Conservation (phyloP, 257 asterid genomes). For the Scutellaria minor region DNA sequence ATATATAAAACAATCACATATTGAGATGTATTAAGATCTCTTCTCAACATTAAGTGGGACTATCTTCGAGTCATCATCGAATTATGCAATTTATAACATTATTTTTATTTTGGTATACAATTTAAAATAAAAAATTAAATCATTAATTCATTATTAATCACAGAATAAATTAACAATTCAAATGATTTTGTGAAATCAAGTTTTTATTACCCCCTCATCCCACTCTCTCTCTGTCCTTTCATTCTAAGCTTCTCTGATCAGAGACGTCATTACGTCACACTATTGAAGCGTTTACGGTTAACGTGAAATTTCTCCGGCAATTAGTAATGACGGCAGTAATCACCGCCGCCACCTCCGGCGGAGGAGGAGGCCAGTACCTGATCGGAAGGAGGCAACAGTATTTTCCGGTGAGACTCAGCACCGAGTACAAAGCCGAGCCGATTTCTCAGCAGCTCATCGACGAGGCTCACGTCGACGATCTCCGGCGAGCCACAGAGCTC, state of each 20-base stretch:
- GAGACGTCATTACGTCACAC: conserved; percentile 15
- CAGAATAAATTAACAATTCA: not conserved
- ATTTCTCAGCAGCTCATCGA: conserved; percentile 64
- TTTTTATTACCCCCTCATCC: not conserved
- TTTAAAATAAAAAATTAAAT: not conserved
- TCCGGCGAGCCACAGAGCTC: conserved; percentile 51
- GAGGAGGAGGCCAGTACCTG: conserved; percentile 31
- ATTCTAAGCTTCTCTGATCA: conserved; percentile 7
- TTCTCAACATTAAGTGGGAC: not conserved
- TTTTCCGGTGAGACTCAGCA: conserved; percentile 39
- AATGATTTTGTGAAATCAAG: not conserved
- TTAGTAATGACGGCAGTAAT: conserved; percentile 37
- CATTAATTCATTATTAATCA: not conserved
- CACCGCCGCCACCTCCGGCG: conserved; percentile 35
- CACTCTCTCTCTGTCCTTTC: not conserved
- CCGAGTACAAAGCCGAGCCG: conserved; percentile 45
- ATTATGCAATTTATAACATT: not conserved
- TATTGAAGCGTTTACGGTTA: conserved; percentile 19
- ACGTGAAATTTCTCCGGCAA: conserved; percentile 3
- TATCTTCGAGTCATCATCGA: conserved; percentile 33
- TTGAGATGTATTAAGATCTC: too few relatives aligned
- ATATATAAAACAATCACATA: too few relatives aligned
- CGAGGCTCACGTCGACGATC: conserved; percentile 59
- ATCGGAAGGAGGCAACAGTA: conserved; percentile 38
- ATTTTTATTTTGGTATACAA: too few relatives aligned